Conservation (phyloP, 805 yeast species). For the Wickerhamomyces subpelliculosus region DNA sequence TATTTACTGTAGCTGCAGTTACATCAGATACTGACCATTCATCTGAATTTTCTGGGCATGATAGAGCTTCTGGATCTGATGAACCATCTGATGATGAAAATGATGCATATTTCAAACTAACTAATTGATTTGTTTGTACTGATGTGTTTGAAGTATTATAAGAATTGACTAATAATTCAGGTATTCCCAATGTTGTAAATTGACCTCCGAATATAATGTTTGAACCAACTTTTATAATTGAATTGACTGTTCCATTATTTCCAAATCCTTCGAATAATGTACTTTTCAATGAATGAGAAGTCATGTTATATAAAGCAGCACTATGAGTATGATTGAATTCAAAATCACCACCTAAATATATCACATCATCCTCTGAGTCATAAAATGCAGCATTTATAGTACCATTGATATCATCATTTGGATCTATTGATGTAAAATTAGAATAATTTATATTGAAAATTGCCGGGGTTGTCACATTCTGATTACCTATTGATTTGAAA, state of each 20-base stretch:
- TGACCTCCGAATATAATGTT: constrained; percentile 76
- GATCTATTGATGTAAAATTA: constrained; percentile 20
- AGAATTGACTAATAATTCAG: constrained; percentile 18
- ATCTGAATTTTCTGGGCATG: constrained; percentile 47
- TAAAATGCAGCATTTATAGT: constrained; percentile 38
- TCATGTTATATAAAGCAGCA: constrained; percentile 55
- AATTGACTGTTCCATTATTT: constrained; percentile 45
- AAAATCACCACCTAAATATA: constrained; percentile 81
- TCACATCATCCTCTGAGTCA: constrained; percentile 37
- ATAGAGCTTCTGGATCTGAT: constrained; percentile 21
- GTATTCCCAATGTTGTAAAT: constrained; percentile 41
- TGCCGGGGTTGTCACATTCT: constrained; percentile 24
- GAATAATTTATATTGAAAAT: constrained; percentile 25
- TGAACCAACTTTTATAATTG: constrained; percentile 47
- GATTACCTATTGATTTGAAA: constrained; percentile 16
- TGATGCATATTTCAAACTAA: constrained; percentile 51
- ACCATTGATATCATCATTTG: constrained; percentile 24
- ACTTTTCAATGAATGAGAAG: constrained; percentile 31
- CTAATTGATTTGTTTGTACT: constrained; percentile 51
- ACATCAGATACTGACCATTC: constrained; percentile 48
- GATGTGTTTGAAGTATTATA: constrained; percentile 33
- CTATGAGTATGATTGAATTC: constrained; percentile 46
- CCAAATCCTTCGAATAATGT: constrained; percentile 78
- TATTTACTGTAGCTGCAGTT: constrained; percentile 60
- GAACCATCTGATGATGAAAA: constrained; percentile 37